Base-by-base conservation (phyloP, 1,139 yeast species). In the Hyphopichia wangnamkhiaoensis region DNA sequence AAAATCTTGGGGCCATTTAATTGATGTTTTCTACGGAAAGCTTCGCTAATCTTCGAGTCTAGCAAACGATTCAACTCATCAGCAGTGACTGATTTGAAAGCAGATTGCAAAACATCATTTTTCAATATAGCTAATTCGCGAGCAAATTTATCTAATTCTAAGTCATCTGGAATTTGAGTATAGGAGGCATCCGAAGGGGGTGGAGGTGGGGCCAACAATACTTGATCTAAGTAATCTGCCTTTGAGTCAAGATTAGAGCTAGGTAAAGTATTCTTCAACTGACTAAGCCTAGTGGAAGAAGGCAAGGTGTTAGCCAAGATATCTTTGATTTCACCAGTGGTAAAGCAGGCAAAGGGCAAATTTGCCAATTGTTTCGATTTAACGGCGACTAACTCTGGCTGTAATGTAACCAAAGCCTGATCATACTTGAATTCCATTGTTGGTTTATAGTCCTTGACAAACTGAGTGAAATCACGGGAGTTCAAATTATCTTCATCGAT, bases 111-210 rank as follows among this genome's bases (percentile, higher is more conserved):
- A 20, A 47, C 55, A 15, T 52, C 51, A 2, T 42, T 37, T 29
- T 46, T 50, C 10, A 64, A 42, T 7, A 44, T 39, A 13, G 43
- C 38, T 30, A 66, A 47, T 38, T 63, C 66, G 4, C 49, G 38
- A 2, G 43, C 31, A 34, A 53, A 64, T 28, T 59, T 54, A 34
- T 63, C 62, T 15, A 65, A 43, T 33, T 48, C 51, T 15, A 56
- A 45, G 28, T 52, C 45, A 19, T 54, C 58, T 1, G 60, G 61
- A 16, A 58, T 49, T 42, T 58, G 61, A 24, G 38, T 42, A 35
- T 56, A 52, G 8, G 12, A 10, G 13, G 25, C 12, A 12, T 12
- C 15, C 19, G 33, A 19, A n/a, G 7, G 24, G 9, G 7, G 7
- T 7, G 24, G 18, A 5, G 16, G 5, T 16, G 20, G 19, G 5